phyloP scores from a whole-genome alignment of 768 basidiomycete species.

The Suillus subaureus region DNA sequence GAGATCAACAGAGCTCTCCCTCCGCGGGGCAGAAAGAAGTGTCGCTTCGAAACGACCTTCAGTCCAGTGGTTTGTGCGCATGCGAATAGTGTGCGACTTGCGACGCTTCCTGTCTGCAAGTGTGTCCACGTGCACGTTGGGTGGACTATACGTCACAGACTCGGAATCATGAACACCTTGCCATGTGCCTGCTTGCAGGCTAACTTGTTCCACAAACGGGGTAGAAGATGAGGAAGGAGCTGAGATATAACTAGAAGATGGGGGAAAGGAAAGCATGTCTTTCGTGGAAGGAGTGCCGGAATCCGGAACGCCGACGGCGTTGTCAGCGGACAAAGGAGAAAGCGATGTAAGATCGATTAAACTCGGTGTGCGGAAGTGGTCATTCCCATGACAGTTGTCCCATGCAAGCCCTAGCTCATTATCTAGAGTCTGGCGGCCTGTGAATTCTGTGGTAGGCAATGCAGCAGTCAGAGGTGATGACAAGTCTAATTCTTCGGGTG shows the following conservation, averaged over 20 bases:
- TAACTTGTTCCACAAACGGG: slow-evolving; percentile 1
- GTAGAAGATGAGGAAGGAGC: neutral
- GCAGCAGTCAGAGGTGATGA: slow-evolving; percentile 23
- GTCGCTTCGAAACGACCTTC: slow-evolving; percentile 53
- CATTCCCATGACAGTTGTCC: slow-evolving; percentile 36
- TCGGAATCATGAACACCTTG: slow-evolving; percentile 10
- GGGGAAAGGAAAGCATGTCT: neutral
- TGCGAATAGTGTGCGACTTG: slow-evolving; percentile 53
- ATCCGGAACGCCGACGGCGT: slow-evolving; percentile 4
- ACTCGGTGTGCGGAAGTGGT: slow-evolving; percentile 56
- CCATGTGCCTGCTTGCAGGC: slow-evolving; percentile 17
- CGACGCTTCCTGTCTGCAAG: slow-evolving; percentile 33
- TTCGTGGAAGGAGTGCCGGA: neutral
- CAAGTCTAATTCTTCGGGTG: slow-evolving; percentile 18
- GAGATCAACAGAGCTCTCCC: slow-evolving; percentile 18
- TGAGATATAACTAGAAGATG: neutral
- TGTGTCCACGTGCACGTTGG: slow-evolving; percentile 22
- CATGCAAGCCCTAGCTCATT: slow-evolving; percentile 61
- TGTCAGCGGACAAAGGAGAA: slow-evolving; percentile 33
- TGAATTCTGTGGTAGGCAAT: slow-evolving; percentile 10
- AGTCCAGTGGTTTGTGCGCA: slow-evolving; percentile 61
- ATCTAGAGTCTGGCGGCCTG: slow-evolving; percentile 45
- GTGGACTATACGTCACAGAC: slow-evolving; percentile 24
- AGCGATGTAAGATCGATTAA: slow-evolving; percentile 51
- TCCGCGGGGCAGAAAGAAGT: slow-evolving; percentile 24